Evolutionary conservation across 1,284 basidiomycete genomes (phyloP).

Genomic region (Grifola frondosa): DNA sequence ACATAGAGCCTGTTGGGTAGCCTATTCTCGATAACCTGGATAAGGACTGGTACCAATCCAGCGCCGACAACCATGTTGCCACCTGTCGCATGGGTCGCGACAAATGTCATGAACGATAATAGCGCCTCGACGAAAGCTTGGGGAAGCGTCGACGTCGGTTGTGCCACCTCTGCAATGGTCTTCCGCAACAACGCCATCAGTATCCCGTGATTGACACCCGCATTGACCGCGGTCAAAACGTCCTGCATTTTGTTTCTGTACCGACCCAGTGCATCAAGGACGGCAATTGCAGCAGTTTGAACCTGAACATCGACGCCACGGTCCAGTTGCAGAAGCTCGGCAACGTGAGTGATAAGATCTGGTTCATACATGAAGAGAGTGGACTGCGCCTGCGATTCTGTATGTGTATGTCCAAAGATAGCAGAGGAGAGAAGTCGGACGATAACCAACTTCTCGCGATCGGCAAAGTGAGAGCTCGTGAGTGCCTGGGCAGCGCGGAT

Average conservation of each 20-base stretch:
- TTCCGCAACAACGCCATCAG: slow-evolving; percentile 86
- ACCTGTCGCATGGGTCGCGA: slow-evolving; percentile 82
- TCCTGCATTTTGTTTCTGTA: slow-evolving; percentile 85
- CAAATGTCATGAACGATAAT: slow-evolving; percentile 84
- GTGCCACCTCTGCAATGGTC: slow-evolving; percentile 71
- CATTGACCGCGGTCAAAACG: slow-evolving; percentile 89
- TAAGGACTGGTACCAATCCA: slow-evolving; percentile 88
- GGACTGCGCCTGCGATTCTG: slow-evolving; percentile 76
- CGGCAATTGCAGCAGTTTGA: slow-evolving; percentile 83
- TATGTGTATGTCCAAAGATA: slow-evolving; percentile 83
- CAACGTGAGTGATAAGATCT: slow-evolving; percentile 82
- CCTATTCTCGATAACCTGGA: slow-evolving; percentile 83
- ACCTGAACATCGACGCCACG: slow-evolving; percentile 65
- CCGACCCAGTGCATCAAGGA: slow-evolving; percentile 86
- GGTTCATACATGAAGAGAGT: slow-evolving; percentile 94
- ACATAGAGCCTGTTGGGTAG: slow-evolving; percentile 66
- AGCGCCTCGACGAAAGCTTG: slow-evolving; percentile 86
- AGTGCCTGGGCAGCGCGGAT: slow-evolving; percentile 79
- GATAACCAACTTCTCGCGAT: slow-evolving; percentile 80
- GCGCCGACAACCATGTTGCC: slow-evolving; percentile 96
- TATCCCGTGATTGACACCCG: slow-evolving; percentile 94
- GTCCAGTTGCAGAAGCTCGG: slow-evolving; percentile 87
- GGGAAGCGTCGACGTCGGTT: slow-evolving; percentile 64
- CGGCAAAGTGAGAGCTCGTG: slow-evolving; percentile 52
- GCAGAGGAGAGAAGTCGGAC: slow-evolving; percentile 87